Conservation (phyloP, 1,284 basidiomycete species). For the Thelephora terrestris region DNA sequence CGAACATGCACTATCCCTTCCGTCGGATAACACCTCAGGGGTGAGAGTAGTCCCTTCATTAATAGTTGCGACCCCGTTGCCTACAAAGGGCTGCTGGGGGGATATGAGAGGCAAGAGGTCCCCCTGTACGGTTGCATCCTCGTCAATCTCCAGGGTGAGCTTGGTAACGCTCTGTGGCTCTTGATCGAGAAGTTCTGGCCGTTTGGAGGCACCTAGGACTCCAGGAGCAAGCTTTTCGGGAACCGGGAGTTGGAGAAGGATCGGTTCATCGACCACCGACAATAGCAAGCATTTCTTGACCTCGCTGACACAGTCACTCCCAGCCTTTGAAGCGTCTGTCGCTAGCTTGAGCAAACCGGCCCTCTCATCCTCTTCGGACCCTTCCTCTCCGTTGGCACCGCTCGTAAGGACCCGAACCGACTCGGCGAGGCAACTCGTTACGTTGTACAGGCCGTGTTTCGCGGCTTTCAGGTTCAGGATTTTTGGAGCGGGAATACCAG, state of each 20-base stretch:
- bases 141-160: background rate
- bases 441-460: slow-evolving; percentile 77
- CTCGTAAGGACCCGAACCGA: slow-evolving; percentile 68
- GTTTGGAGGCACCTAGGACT: background rate
- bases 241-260: slow-evolving; percentile 1
- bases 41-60: too few relatives aligned
- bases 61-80: background rate
- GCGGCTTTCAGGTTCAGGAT: slow-evolving; percentile 54
- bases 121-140: background rate
- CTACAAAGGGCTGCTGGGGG: background rate
- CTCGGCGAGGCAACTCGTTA: slow-evolving; percentile 82
- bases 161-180: background rate
- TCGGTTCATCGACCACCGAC: slow-evolving; percentile 11
- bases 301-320: slow-evolving; percentile 79
- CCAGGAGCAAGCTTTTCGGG: background rate
- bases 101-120: background rate
- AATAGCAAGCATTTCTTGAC: slow-evolving; percentile 62
- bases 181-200: background rate
- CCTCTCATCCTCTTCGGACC: slow-evolving; percentile 75
- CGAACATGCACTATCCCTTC: background rate
- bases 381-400: slow-evolving; percentile 34
- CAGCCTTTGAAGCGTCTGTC: slow-evolving; percentile 78
- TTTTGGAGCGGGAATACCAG: slow-evolving; percentile 45
- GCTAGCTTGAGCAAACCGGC: slow-evolving; percentile 69
- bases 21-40: background rate